Evolutionary conservation across 352 stramenopile genomes (phyloP).

Genomic region (Peronospora belbahrii): DNA sequence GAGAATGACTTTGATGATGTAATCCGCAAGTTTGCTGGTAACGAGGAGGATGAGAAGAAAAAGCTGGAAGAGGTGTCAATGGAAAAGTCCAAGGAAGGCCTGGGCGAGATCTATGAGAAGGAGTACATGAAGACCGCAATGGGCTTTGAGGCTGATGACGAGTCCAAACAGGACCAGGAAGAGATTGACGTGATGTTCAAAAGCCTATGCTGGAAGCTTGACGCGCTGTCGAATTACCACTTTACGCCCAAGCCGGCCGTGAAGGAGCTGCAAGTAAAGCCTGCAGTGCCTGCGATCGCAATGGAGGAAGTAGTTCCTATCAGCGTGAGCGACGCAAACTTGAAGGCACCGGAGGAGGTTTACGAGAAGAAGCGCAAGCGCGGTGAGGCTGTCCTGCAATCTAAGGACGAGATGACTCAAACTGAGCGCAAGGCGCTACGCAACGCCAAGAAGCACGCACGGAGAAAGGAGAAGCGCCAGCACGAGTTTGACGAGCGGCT

Average conservation of each 20-base stretch:
- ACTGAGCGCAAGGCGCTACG: slow-evolving; percentile 78
- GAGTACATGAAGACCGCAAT: slow-evolving; percentile 94
- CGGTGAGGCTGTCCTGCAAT: slow-evolving; percentile 69
- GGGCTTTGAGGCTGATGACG: slow-evolving; percentile 88
- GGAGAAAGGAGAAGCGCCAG: slow-evolving; percentile 87
- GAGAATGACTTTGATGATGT: slow-evolving; percentile 95
- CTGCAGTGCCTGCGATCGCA: slow-evolving; percentile 67
- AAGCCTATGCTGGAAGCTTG: slow-evolving; percentile 91
- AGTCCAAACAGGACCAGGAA: slow-evolving; percentile 88
- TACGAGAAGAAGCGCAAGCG: slow-evolving; percentile 86
- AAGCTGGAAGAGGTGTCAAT: slow-evolving; percentile 91
- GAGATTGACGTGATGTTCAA: slow-evolving; percentile 94
- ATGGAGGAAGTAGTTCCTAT: slow-evolving; percentile 84
- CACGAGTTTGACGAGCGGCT: slow-evolving; percentile 88
- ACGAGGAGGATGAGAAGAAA: slow-evolving; percentile 67
- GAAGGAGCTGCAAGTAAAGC: slow-evolving; percentile 86
- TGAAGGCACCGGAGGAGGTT: slow-evolving; percentile 76
- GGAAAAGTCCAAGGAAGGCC: slow-evolving; percentile 87
- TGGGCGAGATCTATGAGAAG: slow-evolving; percentile 93
- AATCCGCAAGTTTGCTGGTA: slow-evolving; percentile 80
- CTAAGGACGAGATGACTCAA: slow-evolving; percentile 84
- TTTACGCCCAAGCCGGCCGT: slow-evolving; percentile 91
- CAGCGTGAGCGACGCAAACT: slow-evolving; percentile 77
- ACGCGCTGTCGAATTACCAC: slow-evolving; percentile 94
- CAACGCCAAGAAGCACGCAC: slow-evolving; percentile 87